A percentile compares a stretch with the other conserved stretches of the same genome.
Evolutionary conservation across 106 monocot genomes (phyloP).

Genomic region (Dioscorea alata): DNA sequence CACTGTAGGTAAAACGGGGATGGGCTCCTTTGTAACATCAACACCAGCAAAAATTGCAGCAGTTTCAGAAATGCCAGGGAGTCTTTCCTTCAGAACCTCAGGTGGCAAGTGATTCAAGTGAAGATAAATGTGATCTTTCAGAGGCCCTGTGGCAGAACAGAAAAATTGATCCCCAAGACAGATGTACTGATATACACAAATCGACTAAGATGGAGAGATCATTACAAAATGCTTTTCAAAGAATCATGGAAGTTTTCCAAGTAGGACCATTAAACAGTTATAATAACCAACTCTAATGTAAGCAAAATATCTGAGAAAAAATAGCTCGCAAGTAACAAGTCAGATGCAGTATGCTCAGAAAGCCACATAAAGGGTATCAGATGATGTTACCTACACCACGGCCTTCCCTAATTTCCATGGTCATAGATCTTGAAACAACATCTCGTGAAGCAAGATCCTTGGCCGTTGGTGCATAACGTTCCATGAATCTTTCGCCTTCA

Average conservation of each 20-base stretch:
- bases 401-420: slow-evolving; percentile 97
- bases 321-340: no score
- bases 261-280: no score
- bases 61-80: slow-evolving; percentile 99
- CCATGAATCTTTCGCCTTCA: slow-evolving; percentile 99
- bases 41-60: slow-evolving; percentile 99
- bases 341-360: no score
- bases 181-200: no score
- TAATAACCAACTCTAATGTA: no score
- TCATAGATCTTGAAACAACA: slow-evolving; percentile 98
- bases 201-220: no score
- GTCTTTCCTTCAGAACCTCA: slow-evolving; percentile 94
- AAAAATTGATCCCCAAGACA: not conserved
- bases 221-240: no score
- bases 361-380: no score
- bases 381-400: slow-evolving; percentile 80
- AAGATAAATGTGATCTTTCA: slow-evolving; percentile 95
- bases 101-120: slow-evolving; percentile 96
- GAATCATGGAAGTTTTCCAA: no score
- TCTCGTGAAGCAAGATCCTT: slow-evolving; percentile 99
- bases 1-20: slow-evolving; percentile 95
- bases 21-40: slow-evolving; percentile 99
- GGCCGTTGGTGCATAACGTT: slow-evolving; percentile 93
- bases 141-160: slow-evolving; percentile 47
- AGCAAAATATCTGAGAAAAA: no score